Percentiles rank a stretch among this genome's conserved stretches.
These are phyloP conservation scores for Notholithocarpus densiflorus DNA, from an alignment of 306 rosid species.

Conservation along the genomic window DNA sequence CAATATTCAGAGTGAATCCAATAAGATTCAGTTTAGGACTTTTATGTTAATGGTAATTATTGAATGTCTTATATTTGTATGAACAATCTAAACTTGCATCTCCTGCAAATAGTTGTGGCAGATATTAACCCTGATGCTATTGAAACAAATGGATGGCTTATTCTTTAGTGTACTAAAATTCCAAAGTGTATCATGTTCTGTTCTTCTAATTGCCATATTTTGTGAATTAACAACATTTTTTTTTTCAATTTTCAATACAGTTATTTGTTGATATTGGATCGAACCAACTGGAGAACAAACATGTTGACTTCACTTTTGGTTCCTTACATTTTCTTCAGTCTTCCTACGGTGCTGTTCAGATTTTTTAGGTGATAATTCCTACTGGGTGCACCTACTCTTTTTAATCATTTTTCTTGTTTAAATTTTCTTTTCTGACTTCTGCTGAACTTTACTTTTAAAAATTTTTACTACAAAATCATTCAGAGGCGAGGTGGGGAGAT, in stretches of 20 bases:
- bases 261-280: conserved; percentile 77
- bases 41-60: background rate
- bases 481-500: conserved; percentile 80
- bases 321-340: conserved; percentile 86
- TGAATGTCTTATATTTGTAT: background rate
- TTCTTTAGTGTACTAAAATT: background rate
- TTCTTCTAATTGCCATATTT: background rate
- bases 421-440: background rate
- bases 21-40: background rate
- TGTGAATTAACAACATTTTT: background rate
- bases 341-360: conserved; percentile 60
- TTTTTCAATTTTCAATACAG: conserved; percentile 34
- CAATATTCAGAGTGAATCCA: background rate
- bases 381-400: background rate
- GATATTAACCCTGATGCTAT: background rate
- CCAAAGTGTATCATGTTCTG: background rate
- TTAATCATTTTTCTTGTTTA: background rate
- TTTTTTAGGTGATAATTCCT: conserved; percentile 48
- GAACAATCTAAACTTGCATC: background rate
- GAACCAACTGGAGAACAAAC: conserved; percentile 90
- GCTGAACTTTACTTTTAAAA: background rate
- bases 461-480: conserved; percentile 9
- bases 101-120: background rate
- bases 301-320: conserved; percentile 79
- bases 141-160: no score